Evolutionary conservation across 2,329 filamentous ascomycete genomes (phyloP), one percentile per base, ranked within the genome.

Genomic region (Monosporascus sp.): DNA sequence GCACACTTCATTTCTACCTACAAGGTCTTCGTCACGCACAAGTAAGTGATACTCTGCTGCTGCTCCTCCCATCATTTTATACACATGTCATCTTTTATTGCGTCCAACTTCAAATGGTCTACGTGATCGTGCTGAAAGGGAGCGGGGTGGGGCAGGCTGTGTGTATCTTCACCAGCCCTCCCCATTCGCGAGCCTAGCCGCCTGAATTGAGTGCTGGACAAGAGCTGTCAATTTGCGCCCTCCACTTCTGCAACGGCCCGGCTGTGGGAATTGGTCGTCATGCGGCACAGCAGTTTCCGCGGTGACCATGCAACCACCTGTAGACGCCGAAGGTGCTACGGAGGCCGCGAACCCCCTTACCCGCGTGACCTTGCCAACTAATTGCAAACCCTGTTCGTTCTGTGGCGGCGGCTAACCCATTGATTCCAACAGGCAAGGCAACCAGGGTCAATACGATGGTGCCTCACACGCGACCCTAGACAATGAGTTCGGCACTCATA

Each of bases 11-110:
- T 97, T 52, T 90, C 86, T 54, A 81, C 88, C 7, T 97, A 90
- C 80, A 89, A 96, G 80, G 79, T 99, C 67, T 96, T 96, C 67
- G 77, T 88, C 44, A 96, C 91, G 37, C 89, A 95, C 78, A 88
- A 87, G 92, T 97, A 80, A 76, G 88, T 77, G 60, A 55, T n/a
- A 52, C 51, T 44, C 43, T 20, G 51, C 37, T 26, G 48, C 28
- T 48, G 44, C 28, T 46, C 17, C 26, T 28, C 31, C 3, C 24
- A 28, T 5, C 22, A 17, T 11, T 22, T 20, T 43, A 14, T 20
- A 43, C 40, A 15, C 9, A 8, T 24, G 8, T 24, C 40, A 14
- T 20, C 40, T 24, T 8, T 20, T 20, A 18, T 43, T 18, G 6
- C 40, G 17, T 14, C 18, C 40, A 18, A 43, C 14, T 3, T n/a